phyloP scores from a whole-genome alignment of 805 yeast species.

The Starmerella roubikii region DNA sequence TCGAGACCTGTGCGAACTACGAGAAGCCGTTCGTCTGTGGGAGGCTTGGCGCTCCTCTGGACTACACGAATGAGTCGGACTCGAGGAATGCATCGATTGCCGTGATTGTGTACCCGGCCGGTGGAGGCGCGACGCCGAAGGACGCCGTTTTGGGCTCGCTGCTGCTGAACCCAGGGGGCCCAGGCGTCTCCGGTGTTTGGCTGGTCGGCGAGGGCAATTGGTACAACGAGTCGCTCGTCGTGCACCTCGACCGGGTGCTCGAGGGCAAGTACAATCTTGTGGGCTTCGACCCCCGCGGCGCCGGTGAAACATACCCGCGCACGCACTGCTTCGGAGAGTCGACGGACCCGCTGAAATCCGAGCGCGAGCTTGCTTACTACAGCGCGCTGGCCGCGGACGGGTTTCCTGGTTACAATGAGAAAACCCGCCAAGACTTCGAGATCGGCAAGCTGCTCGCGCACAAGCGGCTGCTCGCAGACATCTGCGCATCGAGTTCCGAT shows the following conservation, averaged over 20 bases:
- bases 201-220: constrained; percentile 1
- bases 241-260: constrained; percentile 6
- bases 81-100: constrained; percentile 11
- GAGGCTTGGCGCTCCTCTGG: constrained; percentile 8
- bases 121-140: constrained; percentile 8
- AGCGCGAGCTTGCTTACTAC: neutral
- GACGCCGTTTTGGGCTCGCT: constrained; percentile 16
- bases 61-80: constrained; percentile 7
- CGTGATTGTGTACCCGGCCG: constrained; percentile 9
- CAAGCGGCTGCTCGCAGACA: constrained; percentile 8
- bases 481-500: constrained; percentile 9
- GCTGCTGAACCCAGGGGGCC: constrained; percentile 21
- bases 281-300: constrained; percentile 21
- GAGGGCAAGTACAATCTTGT: constrained; percentile 16
- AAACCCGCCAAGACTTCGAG: constrained; percentile 2
- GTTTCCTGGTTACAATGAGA: constrained; percentile 5
- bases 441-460: constrained; percentile 12
- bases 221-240: constrained; percentile 3
- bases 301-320: constrained; percentile 16
- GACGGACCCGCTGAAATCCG: neutral
- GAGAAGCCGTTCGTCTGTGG: constrained; percentile 5
- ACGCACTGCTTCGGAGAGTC: constrained; percentile 11
- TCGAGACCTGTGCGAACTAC: constrained; percentile 2
- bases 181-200: constrained; percentile 19
- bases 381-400: constrained; percentile 1